Evolutionary conservation across 2,329 filamentous ascomycete species (phyloP).

Genomic region (Cladorrhinum sp.): DNA sequence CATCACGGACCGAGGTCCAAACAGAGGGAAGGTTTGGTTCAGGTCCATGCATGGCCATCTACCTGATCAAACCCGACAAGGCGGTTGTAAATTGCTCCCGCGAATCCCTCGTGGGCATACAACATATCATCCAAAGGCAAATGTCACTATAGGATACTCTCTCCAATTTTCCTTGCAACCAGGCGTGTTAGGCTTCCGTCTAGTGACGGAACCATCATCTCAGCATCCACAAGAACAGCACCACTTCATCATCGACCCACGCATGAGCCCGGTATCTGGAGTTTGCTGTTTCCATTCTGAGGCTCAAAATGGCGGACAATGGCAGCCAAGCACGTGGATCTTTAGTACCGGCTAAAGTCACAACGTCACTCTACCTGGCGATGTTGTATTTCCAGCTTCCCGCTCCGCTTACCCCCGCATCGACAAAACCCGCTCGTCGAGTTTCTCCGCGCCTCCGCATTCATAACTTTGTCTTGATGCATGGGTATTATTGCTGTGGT

Average conservation of each 20-base stretch:
- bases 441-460: neutral
- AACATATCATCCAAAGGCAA: neutral
- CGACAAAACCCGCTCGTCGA: neutral
- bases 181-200: neutral
- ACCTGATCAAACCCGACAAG: constrained; percentile 7
- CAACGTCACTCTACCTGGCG: constrained; percentile 10
- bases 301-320: constrained; percentile 10
- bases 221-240: neutral
- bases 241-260: constrained; percentile 4
- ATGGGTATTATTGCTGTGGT: neutral
- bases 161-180: neutral
- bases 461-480: neutral
- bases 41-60: neutral
- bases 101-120: neutral
- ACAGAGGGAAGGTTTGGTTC: neutral
- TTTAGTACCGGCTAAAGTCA: constrained; percentile 21
- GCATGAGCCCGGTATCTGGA: constrained; percentile 13
- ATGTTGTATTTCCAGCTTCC: constrained; percentile 7
- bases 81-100: constrained; percentile 6
- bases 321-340: constrained; percentile 6
- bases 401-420: constrained; percentile 17
- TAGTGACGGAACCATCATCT: neutral
- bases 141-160: neutral
- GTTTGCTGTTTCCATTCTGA: neutral
- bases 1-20: constrained; percentile 1